Evolutionary conservation across 2,329 filamentous ascomycete species (phyloP).

Genomic region (Aplosporella prunicola): DNA sequence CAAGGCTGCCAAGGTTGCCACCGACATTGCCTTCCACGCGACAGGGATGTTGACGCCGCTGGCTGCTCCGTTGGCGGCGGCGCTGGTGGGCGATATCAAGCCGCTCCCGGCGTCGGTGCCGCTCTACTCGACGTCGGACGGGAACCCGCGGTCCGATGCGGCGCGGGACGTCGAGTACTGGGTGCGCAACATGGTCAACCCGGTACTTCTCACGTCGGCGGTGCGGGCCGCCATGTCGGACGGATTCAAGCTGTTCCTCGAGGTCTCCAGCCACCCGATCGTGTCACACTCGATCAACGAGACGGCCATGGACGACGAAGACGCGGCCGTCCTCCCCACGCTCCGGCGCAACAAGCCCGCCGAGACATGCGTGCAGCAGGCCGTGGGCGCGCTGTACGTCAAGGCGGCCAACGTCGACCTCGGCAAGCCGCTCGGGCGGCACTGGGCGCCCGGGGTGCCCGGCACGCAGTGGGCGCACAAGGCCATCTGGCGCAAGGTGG

Average conservation of each 20-base stretch:
- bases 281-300: constrained; percentile 35
- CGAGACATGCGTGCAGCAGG: constrained; percentile 19
- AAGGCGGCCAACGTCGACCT: constrained; percentile 23
- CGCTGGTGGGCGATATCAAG: constrained; percentile 15
- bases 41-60: constrained; percentile 25
- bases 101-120: constrained; percentile 15
- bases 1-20: constrained; percentile 27
- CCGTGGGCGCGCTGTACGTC: constrained; percentile 22
- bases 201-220: constrained; percentile 28
- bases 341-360: constrained; percentile 22
- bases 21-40: constrained; percentile 35
- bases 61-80: constrained; percentile 18
- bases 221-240: constrained; percentile 29
- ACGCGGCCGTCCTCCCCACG: constrained; percentile 23
- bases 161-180: constrained; percentile 27
- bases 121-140: constrained; percentile 29
- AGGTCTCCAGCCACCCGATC: constrained; percentile 35
- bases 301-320: constrained; percentile 27
- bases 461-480: constrained; percentile 21
- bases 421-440: neutral
- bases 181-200: constrained; percentile 31
- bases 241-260: constrained; percentile 31
- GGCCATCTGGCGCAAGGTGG: constrained; percentile 14
- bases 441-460: constrained; percentile 12
- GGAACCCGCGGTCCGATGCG: constrained; percentile 17